Conservation (phyloP, 192 early-diverging fungal species). For the Jimgerdemannia lactiflua region DNA sequence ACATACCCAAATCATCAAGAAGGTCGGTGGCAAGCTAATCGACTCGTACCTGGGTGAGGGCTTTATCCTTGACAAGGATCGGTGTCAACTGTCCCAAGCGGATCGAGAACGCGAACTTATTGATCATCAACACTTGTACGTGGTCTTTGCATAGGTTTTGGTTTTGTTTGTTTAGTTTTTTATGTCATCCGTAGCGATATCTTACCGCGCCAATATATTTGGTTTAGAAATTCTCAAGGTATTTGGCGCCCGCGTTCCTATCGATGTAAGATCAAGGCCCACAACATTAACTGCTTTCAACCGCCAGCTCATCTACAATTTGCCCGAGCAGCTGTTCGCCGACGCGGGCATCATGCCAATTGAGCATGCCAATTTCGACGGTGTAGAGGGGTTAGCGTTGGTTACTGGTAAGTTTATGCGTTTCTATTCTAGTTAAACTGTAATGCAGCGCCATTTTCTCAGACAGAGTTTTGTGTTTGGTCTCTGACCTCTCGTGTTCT, state of each 20-base stretch:
- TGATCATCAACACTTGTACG: constrained; percentile 97
- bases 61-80: constrained; percentile 98
- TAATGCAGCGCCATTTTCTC: not conserved
- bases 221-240: no score
- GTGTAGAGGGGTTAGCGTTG: constrained; percentile 93
- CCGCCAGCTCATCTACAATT: constrained; percentile 99
- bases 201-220: not conserved
- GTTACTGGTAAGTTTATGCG: constrained; percentile 67
- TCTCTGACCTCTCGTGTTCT: not conserved
- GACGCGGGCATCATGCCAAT: constrained; percentile 95
- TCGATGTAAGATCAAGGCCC: constrained; percentile 97
- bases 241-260: constrained; percentile 95
- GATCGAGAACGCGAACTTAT: constrained; percentile 93
- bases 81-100: constrained; percentile 97
- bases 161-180: not conserved
- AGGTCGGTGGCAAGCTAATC: constrained; percentile 89
- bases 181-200: no score
- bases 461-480: not conserved
- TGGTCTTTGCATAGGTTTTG: no score
- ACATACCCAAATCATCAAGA: constrained; percentile 99
- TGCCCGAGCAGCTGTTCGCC: constrained; percentile 99
- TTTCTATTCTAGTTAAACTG: not conserved
- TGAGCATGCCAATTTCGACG: constrained; percentile 99
- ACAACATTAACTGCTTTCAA: constrained; percentile 99
- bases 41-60: constrained; percentile 97